Percentiles rank a stretch among this genome's conserved stretches.
Conservation (phyloP, 148 eudicot genomes). For the Vaccinium darrowii region DNA sequence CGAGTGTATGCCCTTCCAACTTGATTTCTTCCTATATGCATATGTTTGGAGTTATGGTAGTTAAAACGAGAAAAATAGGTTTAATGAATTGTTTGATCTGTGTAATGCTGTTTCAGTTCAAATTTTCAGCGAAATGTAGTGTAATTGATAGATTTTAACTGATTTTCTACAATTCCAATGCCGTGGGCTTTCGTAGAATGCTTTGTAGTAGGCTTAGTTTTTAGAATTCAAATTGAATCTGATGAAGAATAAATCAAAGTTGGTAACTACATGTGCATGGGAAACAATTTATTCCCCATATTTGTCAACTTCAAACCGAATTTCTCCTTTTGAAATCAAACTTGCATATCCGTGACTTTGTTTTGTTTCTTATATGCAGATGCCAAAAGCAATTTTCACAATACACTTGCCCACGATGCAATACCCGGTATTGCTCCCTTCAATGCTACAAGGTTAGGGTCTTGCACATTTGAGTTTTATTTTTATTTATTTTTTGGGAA, state of each 20-base stretch:
- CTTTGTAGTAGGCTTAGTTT: background rate
- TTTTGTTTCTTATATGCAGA: constrained; percentile 32
- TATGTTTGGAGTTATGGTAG: background rate
- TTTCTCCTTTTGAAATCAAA: background rate
- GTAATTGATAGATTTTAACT: background rate
- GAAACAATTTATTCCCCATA: background rate
- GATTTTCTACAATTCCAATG: background rate
- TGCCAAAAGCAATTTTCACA: constrained; percentile 93
- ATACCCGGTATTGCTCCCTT: constrained; percentile 84
- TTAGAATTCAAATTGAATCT: background rate
- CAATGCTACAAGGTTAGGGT: constrained; percentile 82
- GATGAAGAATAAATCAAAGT: background rate
- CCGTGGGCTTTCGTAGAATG: background rate
- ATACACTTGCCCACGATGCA: constrained; percentile 93
- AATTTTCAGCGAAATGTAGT: background rate
- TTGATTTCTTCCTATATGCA: background rate
- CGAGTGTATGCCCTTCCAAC: constrained; percentile 43
- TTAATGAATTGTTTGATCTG: background rate
- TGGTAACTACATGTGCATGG: background rate
- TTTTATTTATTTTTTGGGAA: too few relatives aligned
- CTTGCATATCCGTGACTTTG: background rate
- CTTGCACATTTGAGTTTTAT: background rate
- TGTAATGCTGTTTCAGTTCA: background rate
- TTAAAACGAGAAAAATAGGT: background rate
- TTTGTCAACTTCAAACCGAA: background rate